Base-by-base conservation (phyloP, 768 basidiomycete genomes). In the Phaeolepiota aurea region DNA sequence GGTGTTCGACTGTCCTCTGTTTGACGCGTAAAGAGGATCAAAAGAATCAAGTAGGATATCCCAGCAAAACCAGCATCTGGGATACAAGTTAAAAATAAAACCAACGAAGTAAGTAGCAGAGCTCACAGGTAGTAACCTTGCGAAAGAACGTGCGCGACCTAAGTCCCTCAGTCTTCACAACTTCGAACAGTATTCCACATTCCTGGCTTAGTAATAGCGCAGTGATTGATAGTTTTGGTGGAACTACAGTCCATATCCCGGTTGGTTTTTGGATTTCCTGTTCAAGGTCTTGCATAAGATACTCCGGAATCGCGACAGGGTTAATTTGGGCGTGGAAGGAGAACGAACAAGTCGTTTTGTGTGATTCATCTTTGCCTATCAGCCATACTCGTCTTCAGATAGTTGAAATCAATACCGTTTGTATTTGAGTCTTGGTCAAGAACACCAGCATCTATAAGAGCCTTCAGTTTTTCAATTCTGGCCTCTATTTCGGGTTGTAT, bases 191-290 rank as follows among this genome's bases (percentile, higher is more conserved):
- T 28, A 90, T 59, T 2, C 87, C 91, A 53, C 91, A 94, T 44
- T 86, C 76, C 51, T 74, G 76, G 55, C 90, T 92, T 35, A 92
- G 52, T 1, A 90, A 54, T 4, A 92, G 62, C 5, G 77, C 84
- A 38, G 72, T 74, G 32, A 88, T 52, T 2, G 64, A 64, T 40
- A 87, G 55, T 22, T 71, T 73, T 2, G 84, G 83, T 0, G 74
- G 57, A 2, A 57, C 53, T 5, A 73, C 64, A 0, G 82, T 86
- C 54, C 72, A 67, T 44, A 77, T 69, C 2, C 87, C 87, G 0
- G 84, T 85, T 5, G 87, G 87, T 15, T 71, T 71, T 44, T 82
- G 77, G 9, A 82, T 66, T 53, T 90, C 87, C 20, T 74, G 70
- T 54, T 90, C 87, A 1, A 87, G 58, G 35, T 86, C 84, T 20